These are phyloP conservation scores for Neocatenulostroma microsporum DNA, from an alignment of 2,329 filamentous ascomycete species.

Conservation along the genomic window DNA sequence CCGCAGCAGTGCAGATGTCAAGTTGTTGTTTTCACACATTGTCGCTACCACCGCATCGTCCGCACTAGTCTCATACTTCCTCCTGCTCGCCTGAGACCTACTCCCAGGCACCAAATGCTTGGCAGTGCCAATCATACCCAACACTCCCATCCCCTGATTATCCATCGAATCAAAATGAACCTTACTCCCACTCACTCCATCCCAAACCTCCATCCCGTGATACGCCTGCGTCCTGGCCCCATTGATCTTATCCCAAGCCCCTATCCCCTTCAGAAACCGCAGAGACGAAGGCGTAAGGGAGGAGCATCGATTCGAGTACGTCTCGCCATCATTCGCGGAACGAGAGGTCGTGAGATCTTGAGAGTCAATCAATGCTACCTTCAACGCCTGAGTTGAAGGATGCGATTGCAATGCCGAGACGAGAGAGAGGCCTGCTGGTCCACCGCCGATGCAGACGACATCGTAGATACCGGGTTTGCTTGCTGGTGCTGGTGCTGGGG, in stretches of 20 bases:
- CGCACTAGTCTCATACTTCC: slow-evolving; percentile 16
- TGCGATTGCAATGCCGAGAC: slow-evolving; percentile 33
- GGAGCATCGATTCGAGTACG: slow-evolving; percentile 90
- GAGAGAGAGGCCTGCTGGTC: slow-evolving; percentile 79
- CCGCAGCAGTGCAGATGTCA: slow-evolving; percentile 67
- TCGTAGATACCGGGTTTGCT: slow-evolving; percentile 68
- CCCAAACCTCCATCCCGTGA: slow-evolving; percentile 97
- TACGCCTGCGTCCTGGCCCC: slow-evolving; percentile 72
- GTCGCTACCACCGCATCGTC: slow-evolving; percentile 60
- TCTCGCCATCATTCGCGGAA: slow-evolving; percentile 58
- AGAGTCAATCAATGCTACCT: slow-evolving; percentile 81
- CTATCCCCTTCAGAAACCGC: slow-evolving; percentile 69
- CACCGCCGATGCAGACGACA: slow-evolving; percentile 84
- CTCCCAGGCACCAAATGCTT: no score
- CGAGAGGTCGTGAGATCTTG: slow-evolving; percentile 69
- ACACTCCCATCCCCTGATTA: slow-evolving; percentile 10
- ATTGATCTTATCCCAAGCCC: slow-evolving; percentile 74
- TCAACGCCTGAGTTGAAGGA: slow-evolving; percentile 56
- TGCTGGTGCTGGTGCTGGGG: no score
- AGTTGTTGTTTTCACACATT: slow-evolving; percentile 92
- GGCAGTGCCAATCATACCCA: no score
- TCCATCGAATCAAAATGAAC: slow-evolving; percentile 61
- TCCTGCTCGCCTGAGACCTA: slow-evolving; percentile 17
- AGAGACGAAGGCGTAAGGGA: slow-evolving; percentile 85
- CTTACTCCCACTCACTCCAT: slow-evolving; percentile 76